phyloP scores from a whole-genome alignment of 768 basidiomycete species.

The Suillus paluster region DNA sequence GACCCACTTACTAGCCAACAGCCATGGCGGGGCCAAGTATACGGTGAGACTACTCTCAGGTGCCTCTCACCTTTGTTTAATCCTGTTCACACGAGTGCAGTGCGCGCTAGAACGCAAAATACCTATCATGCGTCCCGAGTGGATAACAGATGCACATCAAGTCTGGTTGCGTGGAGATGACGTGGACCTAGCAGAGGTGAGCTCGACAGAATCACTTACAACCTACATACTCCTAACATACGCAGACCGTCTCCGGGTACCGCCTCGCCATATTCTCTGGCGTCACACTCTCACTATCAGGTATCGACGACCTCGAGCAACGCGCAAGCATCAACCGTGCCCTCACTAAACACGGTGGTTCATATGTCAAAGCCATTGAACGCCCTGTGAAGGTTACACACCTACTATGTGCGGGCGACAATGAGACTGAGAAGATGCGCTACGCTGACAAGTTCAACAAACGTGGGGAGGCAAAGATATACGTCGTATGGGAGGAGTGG shows the following conservation, averaged over 20 bases:
- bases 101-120: slow-evolving; percentile 82
- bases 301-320: slow-evolving; percentile 63
- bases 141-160: slow-evolving; percentile 74
- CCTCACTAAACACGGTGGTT: slow-evolving; percentile 63
- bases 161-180: slow-evolving; percentile 84
- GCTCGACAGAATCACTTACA: slow-evolving; percentile 15
- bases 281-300: slow-evolving; percentile 74
- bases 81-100: slow-evolving; percentile 41
- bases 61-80: slow-evolving; percentile 4
- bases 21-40: slow-evolving; percentile 87
- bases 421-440: slow-evolving; percentile 74
- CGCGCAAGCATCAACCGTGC: slow-evolving; percentile 68
- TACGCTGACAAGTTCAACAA: slow-evolving; percentile 78
- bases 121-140: slow-evolving; percentile 77
- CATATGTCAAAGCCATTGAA: slow-evolving; percentile 75
- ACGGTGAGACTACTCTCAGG: slow-evolving; percentile 47
- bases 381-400: slow-evolving; percentile 84
- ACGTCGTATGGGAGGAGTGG: slow-evolving; percentile 95
- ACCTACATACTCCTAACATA: background rate
- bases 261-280: slow-evolving; percentile 76
- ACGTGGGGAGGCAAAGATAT: slow-evolving; percentile 71
- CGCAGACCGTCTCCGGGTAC: slow-evolving; percentile 60
- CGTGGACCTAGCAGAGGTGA: slow-evolving; percentile 66
- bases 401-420: slow-evolving; percentile 73
- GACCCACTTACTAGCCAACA: slow-evolving; percentile 86